Evolutionary conservation across 495 filamentous ascomycete genomes (phyloP).

Genomic region (Cryomyces minteri): DNA sequence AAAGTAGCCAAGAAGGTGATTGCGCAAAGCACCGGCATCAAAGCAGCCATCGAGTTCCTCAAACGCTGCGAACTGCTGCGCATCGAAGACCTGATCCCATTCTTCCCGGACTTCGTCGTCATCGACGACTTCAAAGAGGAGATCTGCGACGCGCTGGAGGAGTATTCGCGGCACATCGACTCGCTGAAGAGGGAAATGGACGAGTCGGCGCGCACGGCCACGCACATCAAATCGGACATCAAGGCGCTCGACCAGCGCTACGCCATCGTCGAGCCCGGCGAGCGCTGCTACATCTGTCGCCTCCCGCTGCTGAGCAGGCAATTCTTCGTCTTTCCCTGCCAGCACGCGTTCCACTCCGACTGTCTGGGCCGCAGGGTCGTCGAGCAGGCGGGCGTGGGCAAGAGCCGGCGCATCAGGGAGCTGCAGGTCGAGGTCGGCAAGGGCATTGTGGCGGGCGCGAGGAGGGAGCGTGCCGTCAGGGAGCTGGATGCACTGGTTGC

Average conservation of each 20-base stretch:
- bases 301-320: constrained; percentile 72
- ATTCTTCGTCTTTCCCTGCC: constrained; percentile 97
- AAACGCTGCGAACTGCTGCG: constrained; percentile 76
- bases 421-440: constrained; percentile 62
- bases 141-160: constrained; percentile 82
- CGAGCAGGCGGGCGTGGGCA: constrained; percentile 51
- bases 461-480: constrained; percentile 64
- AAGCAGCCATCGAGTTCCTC: constrained; percentile 86
- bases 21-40: constrained; percentile 65
- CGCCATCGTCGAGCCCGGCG: constrained; percentile 90
- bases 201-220: constrained; percentile 67
- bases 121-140: constrained; percentile 99
- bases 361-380: constrained; percentile 73
- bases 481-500: constrained; percentile 83
- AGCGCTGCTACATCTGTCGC: constrained; percentile 76
- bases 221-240: constrained; percentile 77
- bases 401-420: constrained; percentile 65
- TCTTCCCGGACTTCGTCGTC: constrained; percentile 97
- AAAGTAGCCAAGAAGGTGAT: constrained; percentile 88
- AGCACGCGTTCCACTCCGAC: constrained; percentile 92
- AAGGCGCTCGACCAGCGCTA: constrained; percentile 68
- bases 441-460: constrained; percentile 41
- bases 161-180: constrained; percentile 81
- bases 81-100: constrained; percentile 93
- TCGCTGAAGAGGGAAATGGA: constrained; percentile 90